Percentiles rank a stretch among this genome's conserved stretches.
These are phyloP conservation scores for Flaveria floridana DNA, from an alignment of 140 eudicot genomes.

Conservation along the genomic window DNA sequence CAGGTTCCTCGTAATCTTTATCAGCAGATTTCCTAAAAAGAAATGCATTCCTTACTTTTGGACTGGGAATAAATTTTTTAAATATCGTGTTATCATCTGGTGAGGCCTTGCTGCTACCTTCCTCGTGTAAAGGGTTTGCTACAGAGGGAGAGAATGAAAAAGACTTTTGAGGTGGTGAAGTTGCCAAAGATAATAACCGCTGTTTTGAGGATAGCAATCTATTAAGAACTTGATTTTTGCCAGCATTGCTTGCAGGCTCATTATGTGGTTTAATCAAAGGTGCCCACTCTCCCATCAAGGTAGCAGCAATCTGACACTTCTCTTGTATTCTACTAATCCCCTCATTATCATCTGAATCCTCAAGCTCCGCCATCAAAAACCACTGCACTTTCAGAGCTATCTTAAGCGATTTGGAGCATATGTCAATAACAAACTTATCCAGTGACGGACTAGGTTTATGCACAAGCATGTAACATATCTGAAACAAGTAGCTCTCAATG, in stretches of 20 bases:
- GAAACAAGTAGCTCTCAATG: constrained; percentile 96
- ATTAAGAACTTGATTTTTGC: constrained; percentile 80
- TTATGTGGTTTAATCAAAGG: constrained; percentile 65
- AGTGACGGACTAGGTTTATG: constrained; percentile 94
- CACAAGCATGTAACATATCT: constrained; percentile 91
- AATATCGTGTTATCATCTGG: constrained; percentile 75
- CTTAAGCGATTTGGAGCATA: constrained; percentile 76
- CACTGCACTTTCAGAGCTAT: constrained; percentile 93
- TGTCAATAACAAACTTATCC: constrained; percentile 91
- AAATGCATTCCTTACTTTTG: constrained; percentile 81
- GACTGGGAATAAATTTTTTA: constrained; percentile 86
- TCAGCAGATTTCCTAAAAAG: constrained; percentile 74
- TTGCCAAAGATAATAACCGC: constrained; percentile 65
- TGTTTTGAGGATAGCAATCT: constrained; percentile 76
- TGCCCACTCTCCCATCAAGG: constrained; percentile 96
- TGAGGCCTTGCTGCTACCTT: constrained; percentile 56
- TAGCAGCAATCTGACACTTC: constrained; percentile 95
- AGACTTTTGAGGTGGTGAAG: constrained; percentile 70
- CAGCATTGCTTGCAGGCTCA: constrained; percentile 46
- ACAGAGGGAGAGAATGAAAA: constrained; percentile 58
- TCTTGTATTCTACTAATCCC: constrained; percentile 97
- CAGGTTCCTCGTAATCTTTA: constrained; percentile 69
- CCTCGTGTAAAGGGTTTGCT: constrained; percentile 50
- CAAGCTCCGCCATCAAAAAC: constrained; percentile 97
- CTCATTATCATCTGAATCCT: constrained; percentile 91